Evolutionary conservation across 805 yeast genomes (phyloP).

Genomic region (Ascoidea rubescens): DNA sequence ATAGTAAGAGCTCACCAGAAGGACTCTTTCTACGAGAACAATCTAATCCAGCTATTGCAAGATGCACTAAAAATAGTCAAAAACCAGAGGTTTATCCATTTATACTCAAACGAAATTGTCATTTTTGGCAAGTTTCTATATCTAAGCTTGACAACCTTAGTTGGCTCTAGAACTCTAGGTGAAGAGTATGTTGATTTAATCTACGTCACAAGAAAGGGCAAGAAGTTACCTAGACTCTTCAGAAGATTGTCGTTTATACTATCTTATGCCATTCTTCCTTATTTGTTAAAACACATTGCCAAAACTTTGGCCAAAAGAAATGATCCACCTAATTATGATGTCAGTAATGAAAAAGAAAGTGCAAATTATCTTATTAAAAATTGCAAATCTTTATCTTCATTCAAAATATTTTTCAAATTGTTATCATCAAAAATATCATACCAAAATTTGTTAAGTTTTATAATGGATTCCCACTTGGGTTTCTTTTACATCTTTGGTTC

Average conservation of each 20-base stretch:
- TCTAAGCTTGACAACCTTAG: conserved; percentile 57
- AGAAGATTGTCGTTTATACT: conserved; percentile 45
- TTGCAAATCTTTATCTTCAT: too few species aligned
- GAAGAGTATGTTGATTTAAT: conserved; percentile 84
- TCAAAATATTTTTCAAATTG: background rate
- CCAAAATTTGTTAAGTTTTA: conserved; percentile 30
- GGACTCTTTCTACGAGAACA: conserved; percentile 57
- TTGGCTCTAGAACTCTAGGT: conserved; percentile 75
- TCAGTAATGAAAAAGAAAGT: background rate
- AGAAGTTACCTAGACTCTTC: conserved; percentile 27
- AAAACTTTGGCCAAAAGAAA: conserved; percentile 5
- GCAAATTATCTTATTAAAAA: too few species aligned
- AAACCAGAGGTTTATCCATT: conserved; percentile 52
- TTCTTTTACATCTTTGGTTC: conserved; percentile 72
- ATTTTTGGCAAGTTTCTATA: conserved; percentile 47
- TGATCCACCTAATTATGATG: conserved; percentile 5
- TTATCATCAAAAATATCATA: conserved; percentile 22
- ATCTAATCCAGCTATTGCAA: conserved; percentile 38
- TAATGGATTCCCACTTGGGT: conserved; percentile 63
- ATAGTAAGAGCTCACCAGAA: conserved; percentile 88
- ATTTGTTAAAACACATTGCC: conserved; percentile 22
- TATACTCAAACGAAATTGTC: conserved; percentile 47
- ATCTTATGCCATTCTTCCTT: conserved; percentile 53
- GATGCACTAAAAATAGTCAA: conserved; percentile 40
- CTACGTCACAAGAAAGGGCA: conserved; percentile 44